Conservation (phyloP, 352 stramenopile genomes). For the Phytophthora tubulina region DNA sequence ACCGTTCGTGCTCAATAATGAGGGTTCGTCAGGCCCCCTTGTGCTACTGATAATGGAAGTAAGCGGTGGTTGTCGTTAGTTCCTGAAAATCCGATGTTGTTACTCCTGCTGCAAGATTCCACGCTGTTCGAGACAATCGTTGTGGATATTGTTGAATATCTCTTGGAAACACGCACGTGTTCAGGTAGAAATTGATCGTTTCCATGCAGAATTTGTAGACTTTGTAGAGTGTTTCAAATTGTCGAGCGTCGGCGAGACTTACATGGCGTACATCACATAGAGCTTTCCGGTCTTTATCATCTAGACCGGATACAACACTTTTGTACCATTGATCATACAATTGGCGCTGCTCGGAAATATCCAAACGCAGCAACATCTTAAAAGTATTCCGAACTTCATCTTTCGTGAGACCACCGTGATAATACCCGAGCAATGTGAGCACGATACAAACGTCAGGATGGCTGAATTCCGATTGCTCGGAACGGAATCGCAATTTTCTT, state of each 20-base stretch:
- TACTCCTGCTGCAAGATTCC: constrained; percentile 76
- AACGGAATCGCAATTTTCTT: constrained; percentile 91
- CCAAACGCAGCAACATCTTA: constrained; percentile 64
- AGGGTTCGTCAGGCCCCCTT: constrained; percentile 64
- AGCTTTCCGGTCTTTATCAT: constrained; percentile 28
- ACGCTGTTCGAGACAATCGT: constrained; percentile 76
- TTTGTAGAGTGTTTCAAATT: constrained; percentile 64
- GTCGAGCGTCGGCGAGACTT: constrained; percentile 73
- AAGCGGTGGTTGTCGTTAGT: constrained; percentile 92
- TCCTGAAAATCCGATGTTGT: constrained; percentile 86
- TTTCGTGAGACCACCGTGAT: constrained; percentile 71
- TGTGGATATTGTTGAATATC: constrained; percentile 88
- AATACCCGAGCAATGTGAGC: constrained; percentile 89
- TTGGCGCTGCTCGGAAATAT: constrained; percentile 64
- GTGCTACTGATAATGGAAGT: constrained; percentile 73
- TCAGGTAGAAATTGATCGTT: constrained; percentile 90
- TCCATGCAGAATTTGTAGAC: constrained; percentile 72
- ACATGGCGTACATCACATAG: constrained; percentile 75
- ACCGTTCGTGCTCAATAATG: constrained; percentile 81
- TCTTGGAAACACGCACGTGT: constrained; percentile 79
- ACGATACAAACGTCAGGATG: constrained; percentile 88
- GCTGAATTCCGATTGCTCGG: constrained; percentile 87
- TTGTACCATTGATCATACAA: constrained; percentile 81
- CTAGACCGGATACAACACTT: constrained; percentile 35
- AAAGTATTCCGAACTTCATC: constrained; percentile 67